These are phyloP conservation scores for Cercospora nicotianae DNA, from an alignment of 2,329 filamentous ascomycete genomes.

Conservation along the genomic window DNA sequence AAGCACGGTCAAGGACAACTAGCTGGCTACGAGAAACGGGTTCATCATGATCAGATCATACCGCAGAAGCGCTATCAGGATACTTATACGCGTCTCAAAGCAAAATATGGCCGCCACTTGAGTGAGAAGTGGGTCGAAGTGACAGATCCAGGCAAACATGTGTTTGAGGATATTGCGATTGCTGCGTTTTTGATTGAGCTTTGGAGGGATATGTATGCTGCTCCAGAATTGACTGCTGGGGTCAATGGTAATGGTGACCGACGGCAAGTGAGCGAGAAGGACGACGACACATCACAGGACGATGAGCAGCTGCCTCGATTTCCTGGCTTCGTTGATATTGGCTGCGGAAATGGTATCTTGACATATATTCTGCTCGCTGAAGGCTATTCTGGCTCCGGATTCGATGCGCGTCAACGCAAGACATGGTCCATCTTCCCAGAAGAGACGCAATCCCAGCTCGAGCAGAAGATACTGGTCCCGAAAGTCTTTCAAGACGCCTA, in stretches of 20 bases:
- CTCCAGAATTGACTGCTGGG: background rate
- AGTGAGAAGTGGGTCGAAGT: constrained; percentile 79
- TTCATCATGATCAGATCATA: constrained; percentile 79
- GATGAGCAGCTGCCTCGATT: constrained; percentile 51
- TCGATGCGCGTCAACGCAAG: constrained; percentile 82
- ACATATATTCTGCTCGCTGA: constrained; percentile 79
- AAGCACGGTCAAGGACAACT: constrained; percentile 70
- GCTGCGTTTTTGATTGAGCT: constrained; percentile 90
- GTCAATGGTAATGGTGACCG: too few species aligned
- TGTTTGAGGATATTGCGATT: constrained; percentile 91
- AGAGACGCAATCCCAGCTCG: constrained; percentile 51
- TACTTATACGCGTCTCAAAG: constrained; percentile 77
- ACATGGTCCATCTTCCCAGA: constrained; percentile 75
- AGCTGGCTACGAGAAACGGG: constrained; percentile 73
- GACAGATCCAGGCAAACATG: constrained; percentile 86
- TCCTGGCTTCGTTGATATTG: constrained; percentile 92
- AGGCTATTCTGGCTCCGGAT: constrained; percentile 83
- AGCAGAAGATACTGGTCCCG: constrained; percentile 63
- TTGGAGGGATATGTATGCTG: constrained; percentile 78
- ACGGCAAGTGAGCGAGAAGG: background rate
- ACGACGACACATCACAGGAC: background rate
- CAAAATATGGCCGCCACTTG: constrained; percentile 70
- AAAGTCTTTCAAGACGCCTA: constrained; percentile 38
- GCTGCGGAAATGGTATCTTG: constrained; percentile 90
- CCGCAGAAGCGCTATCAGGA: constrained; percentile 76